phyloP scores from a whole-genome alignment of 2,329 filamentous ascomycete species.

The Neopestalotiopsis rosae region DNA sequence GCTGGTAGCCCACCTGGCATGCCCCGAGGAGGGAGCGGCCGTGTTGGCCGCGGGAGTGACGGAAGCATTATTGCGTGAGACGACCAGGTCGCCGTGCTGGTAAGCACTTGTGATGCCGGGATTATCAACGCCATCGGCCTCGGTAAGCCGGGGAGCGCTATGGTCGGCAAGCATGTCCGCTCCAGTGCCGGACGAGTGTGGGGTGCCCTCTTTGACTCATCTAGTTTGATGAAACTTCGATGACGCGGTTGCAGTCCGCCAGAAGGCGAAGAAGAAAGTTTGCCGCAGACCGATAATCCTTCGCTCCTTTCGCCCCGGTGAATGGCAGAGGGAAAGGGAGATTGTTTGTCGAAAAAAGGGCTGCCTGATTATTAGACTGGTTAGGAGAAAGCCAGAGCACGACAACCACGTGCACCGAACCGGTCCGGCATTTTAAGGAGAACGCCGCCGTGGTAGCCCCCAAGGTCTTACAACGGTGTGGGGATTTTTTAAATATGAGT shows the following conservation, averaged over 20 bases:
- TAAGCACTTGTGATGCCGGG: neutral
- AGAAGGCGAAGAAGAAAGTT: neutral
- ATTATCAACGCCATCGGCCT: neutral
- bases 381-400: neutral
- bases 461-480: constrained; percentile 1
- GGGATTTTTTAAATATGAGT: neutral
- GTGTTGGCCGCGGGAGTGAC: neutral
- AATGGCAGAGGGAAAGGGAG: neutral
- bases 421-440: neutral
- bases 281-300: neutral
- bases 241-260: neutral
- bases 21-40: neutral
- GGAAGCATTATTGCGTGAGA: neutral
- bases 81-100: neutral
- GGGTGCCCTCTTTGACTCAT: neutral
- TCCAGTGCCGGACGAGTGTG: neutral
- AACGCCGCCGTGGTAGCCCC: neutral
- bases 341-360: no score
- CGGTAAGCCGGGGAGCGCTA: neutral
- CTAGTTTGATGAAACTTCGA: neutral
- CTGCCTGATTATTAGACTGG: neutral
- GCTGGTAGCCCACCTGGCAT: constrained; percentile 21
- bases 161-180: neutral
- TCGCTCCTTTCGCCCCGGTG: neutral
- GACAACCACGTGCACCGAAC: neutral